phyloP scores from a whole-genome alignment of 805 yeast species.

The Candida oleophila region DNA sequence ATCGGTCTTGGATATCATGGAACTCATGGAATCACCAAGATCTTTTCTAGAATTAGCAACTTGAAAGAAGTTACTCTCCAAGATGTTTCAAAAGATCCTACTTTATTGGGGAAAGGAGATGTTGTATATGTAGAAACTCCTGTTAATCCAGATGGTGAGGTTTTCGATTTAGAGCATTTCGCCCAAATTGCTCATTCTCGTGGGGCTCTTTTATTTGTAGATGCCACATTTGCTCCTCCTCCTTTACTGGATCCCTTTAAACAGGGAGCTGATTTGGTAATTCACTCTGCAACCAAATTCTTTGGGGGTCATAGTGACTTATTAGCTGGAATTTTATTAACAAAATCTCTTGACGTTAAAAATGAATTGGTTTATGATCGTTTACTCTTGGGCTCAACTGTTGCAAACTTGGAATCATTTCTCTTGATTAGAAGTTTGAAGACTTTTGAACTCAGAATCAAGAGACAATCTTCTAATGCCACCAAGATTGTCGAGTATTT shows the following conservation, averaged over 20 bases:
- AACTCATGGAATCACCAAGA: constrained; percentile 64
- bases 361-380: constrained; percentile 59
- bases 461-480: constrained; percentile 64
- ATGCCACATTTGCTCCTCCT: constrained; percentile 93
- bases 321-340: constrained; percentile 75
- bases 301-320: constrained; percentile 94
- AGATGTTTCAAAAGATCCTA: constrained; percentile 23
- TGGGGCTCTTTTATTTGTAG: constrained; percentile 74
- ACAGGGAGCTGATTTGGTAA: constrained; percentile 82
- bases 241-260: constrained; percentile 80
- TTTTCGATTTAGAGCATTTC: constrained; percentile 58
- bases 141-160: constrained; percentile 76
- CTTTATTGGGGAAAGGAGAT: constrained; percentile 64
- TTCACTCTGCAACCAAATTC: constrained; percentile 92
- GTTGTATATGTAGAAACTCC: constrained; percentile 85
- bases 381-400: constrained; percentile 70
- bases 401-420: constrained; percentile 75
- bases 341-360: constrained; percentile 51
- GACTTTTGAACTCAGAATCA: constrained; percentile 72
- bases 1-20: constrained; percentile 88
- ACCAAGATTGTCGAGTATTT: constrained; percentile 60
- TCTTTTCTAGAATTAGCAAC: constrained; percentile 62
- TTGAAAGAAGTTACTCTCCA: constrained; percentile 44
- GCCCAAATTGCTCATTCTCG: constrained; percentile 71
- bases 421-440: constrained; percentile 76